Evolutionary conservation across 2,329 filamentous ascomycete species (phyloP), one percentile per base, ranked within the genome.

Genomic region (Eurotiales sp.): DNA sequence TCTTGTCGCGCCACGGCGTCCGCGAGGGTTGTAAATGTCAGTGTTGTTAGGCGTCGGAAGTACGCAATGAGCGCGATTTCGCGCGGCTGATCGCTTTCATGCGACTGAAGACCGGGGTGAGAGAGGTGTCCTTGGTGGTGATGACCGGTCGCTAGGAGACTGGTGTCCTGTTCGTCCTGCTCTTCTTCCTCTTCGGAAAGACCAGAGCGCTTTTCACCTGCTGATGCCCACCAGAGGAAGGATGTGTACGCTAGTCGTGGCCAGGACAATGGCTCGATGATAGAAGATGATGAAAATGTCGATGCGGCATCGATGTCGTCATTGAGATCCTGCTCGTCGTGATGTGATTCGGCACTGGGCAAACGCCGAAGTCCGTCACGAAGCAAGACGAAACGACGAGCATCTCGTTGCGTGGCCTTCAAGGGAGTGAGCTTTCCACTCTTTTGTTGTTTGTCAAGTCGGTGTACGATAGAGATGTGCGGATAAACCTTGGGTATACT

Each of bases 381-480:
- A 10, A 96, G 78, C 15, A 84, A 77, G 43, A 80, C 78, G 70
- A 87, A 97, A 19, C 92, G 86, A 22, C 89, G 83, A 12, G 93
- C 78, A 67, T 99, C 93, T 36, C 93, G 85, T 65, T 96, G 92
- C 0, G 90, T 96, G 1, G 93, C 92, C 70, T 86, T 90, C 50
- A 97, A 72, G 12, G 60, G 55, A 3, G 63, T 55, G 4, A 59
- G 51, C 53, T 69, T 62, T 15, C 57, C 53, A 3, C 59, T 47
- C 23, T 63, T 65, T 22, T 58, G 54, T 12, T 81, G 76, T 32
- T 78, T 75, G 4, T 85, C 84, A 47, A 81, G 77, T 3, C 83
- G 78, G 30, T 76, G 61, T 42, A 75, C 72, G 12, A 75, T 80
- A 62, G 89, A 84, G 19, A 96, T 81, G 3, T 80, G 83, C 0